These are phyloP conservation scores for Colletotrichum navitas DNA, from an alignment of 2,329 filamentous ascomycete species.

Conservation along the genomic window DNA sequence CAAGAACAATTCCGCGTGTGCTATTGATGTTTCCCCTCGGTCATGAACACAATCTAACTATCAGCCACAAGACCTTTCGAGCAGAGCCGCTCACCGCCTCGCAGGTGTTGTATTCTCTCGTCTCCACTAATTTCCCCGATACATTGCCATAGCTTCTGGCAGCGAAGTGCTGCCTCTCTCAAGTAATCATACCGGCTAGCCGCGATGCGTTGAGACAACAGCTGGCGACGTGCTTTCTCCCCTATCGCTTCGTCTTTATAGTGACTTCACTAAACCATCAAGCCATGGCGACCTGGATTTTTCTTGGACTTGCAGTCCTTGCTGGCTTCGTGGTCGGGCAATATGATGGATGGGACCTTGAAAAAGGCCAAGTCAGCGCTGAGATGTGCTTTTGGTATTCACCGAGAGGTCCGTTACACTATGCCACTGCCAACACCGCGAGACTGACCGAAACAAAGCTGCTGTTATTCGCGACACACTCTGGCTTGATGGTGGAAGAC, in stretches of 20 bases:
- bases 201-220: slow-evolving; percentile 26
- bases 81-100: neutral
- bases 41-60: neutral
- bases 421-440: fast-evolving
- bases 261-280: neutral
- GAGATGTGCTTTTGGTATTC: slow-evolving; percentile 71
- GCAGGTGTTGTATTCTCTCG: neutral
- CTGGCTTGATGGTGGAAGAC: slow-evolving; percentile 73
- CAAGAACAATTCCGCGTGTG: neutral
- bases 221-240: neutral
- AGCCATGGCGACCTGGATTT: slow-evolving; percentile 3
- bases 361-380: slow-evolving; percentile 63
- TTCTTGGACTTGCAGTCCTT: slow-evolving; percentile 47
- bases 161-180: neutral
- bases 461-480: slow-evolving; percentile 71
- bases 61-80: neutral
- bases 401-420: slow-evolving; percentile 54
- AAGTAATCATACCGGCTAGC: slow-evolving; percentile 18
- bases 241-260: neutral
- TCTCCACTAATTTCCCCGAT: neutral
- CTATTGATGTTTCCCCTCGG: neutral
- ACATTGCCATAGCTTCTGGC: slow-evolving; percentile 5
- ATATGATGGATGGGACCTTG: slow-evolving; percentile 60
- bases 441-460: slow-evolving; percentile 53
- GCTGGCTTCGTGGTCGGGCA: slow-evolving; percentile 55